Conservation (phyloP, 2,329 filamentous ascomycete genomes). For the Pleoardoris graminearum region DNA sequence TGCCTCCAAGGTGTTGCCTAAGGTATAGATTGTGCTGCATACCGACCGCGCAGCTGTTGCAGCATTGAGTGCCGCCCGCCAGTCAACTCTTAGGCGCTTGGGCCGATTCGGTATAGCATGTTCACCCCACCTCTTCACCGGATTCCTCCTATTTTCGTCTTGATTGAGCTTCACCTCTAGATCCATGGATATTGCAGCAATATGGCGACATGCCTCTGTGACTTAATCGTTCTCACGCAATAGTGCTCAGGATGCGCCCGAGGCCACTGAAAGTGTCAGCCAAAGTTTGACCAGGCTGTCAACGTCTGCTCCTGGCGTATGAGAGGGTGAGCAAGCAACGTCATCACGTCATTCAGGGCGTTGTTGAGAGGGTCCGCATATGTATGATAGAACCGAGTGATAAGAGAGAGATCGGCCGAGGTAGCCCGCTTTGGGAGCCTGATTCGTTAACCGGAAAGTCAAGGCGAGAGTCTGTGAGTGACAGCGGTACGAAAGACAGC, state of each 20-base stretch:
- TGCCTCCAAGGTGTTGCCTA: not conserved
- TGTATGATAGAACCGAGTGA: not conserved
- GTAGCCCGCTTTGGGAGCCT: not conserved
- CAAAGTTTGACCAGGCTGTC: not conserved
- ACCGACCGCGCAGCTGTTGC: not conserved
- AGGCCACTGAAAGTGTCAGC: not conserved
- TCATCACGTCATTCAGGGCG: not conserved
- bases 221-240: too few relatives aligned
- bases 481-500: too few relatives aligned
- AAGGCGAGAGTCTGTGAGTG: too few relatives aligned
- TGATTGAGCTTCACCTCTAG: not conserved
- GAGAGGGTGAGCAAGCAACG: not conserved
- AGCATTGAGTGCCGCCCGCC: not conserved
- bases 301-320: not conserved
- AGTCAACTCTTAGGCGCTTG: not conserved
- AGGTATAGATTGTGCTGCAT: constrained; percentile 4
- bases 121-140: constrained; percentile 10
- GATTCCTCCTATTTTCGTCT: not conserved
- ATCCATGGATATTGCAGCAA: not conserved
- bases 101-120: not conserved
- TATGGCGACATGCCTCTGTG: too few relatives aligned
- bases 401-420: not conserved
- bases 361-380: not conserved
- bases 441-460: too few relatives aligned
- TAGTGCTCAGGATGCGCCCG: too few relatives aligned